Evolutionary conservation across 257 asterid species (phyloP).

Genomic region (Ehretia macrophylla): DNA sequence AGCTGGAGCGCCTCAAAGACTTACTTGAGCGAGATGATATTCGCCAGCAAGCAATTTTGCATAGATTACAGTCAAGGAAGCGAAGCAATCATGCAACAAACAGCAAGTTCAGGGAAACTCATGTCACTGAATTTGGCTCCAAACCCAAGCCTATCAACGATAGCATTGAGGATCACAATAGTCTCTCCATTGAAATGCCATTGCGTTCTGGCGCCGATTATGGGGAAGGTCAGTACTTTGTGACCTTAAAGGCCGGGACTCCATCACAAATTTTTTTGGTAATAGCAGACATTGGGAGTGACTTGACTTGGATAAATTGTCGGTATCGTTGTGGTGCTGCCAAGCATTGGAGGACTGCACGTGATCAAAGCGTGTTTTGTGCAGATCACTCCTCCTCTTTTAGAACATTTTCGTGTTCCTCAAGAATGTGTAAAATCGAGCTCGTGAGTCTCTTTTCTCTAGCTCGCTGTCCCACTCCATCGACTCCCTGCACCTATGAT

Average conservation of each 20-base stretch:
- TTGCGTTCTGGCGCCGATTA: conserved; percentile 46
- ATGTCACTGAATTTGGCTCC: too few relatives aligned
- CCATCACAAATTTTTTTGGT: conserved; percentile 36
- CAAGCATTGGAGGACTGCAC: conserved; percentile 19
- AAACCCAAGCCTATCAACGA: too few relatives aligned
- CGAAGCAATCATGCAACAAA: too few relatives aligned
- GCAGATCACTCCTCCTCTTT: conserved; percentile 44
- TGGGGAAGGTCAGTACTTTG: conserved; percentile 54
- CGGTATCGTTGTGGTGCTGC: conserved; percentile 29
- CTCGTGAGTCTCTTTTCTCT: conserved; percentile 48
- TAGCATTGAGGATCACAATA: too few relatives aligned
- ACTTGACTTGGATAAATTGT: conserved; percentile 56
- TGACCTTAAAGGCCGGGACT: conserved; percentile 38
- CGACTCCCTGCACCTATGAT: conserved; percentile 49
- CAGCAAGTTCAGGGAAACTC: too few relatives aligned
- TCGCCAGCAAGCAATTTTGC: not conserved
- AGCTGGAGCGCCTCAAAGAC: conserved; percentile 18
- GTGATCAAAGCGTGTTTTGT: conserved; percentile 23
- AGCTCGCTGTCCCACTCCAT: conserved; percentile 36
- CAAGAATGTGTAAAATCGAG: conserved; percentile 34
- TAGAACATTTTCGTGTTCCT: conserved; percentile 46
- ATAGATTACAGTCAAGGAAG: not conserved
- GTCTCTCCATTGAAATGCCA: conserved; percentile 18
- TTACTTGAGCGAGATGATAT: conserved; percentile 26
- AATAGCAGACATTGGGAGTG: conserved; percentile 64